These are phyloP conservation scores for Gracilaria vermiculophylla DNA, from an alignment of 23 red algal species.

Conservation along the genomic window DNA sequence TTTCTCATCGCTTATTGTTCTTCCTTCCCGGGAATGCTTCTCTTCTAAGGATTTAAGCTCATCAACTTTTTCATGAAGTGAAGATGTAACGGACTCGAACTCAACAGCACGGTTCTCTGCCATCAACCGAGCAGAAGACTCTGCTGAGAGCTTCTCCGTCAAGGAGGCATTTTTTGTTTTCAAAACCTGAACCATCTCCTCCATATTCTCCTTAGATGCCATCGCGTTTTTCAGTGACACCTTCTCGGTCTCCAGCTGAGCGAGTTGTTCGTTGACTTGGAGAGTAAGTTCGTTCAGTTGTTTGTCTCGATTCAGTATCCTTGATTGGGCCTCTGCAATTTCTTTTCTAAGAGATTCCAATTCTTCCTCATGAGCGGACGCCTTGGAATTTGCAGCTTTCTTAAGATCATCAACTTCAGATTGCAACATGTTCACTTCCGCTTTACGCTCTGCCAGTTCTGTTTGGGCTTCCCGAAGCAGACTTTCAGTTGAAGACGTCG, in stretches of 20 bases:
- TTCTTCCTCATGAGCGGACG: background rate
- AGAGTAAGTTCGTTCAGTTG: slow-evolving; percentile 4
- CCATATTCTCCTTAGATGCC: background rate
- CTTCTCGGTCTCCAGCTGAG: slow-evolving; percentile 23
- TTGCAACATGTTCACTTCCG: background rate
- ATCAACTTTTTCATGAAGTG: background rate
- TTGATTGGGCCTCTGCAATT: background rate
- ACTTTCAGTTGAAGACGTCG: slow-evolving; percentile 8
- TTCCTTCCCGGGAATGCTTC: background rate
- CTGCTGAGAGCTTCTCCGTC: slow-evolving; percentile 16
- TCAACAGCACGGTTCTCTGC: background rate
- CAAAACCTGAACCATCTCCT: slow-evolving; percentile 18
- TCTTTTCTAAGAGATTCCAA: background rate
- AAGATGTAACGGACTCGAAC: background rate
- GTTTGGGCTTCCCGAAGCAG: slow-evolving; percentile 17
- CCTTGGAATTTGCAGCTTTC: background rate
- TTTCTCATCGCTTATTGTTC: background rate
- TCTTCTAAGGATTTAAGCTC: background rate
- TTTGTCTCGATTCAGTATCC: background rate
- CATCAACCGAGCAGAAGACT: background rate
- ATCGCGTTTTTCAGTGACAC: background rate
- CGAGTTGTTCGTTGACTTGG: background rate
- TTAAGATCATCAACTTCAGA: background rate
- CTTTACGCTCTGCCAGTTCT: slow-evolving; percentile 12
- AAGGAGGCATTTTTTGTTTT: slow-evolving; percentile 10